Evolutionary conservation across 495 filamentous ascomycete species (phyloP).

Genomic region (Immersiella caudata): DNA sequence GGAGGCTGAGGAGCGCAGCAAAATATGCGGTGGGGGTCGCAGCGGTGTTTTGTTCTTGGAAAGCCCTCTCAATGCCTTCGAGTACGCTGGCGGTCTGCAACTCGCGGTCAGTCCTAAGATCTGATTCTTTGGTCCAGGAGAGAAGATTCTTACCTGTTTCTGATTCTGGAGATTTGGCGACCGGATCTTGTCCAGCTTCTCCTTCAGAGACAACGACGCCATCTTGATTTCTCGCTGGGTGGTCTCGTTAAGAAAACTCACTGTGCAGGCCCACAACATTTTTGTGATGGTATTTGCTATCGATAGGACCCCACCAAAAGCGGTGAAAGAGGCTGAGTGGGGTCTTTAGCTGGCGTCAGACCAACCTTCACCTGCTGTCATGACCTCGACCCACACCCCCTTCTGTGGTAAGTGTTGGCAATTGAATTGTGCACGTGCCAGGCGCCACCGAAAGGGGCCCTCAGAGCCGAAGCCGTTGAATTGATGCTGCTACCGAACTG

Average conservation of each 20-base stretch:
- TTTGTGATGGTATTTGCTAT: constrained; percentile 26
- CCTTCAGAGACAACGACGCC: constrained; percentile 69
- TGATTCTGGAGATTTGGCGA: constrained; percentile 95
- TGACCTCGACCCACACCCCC: no score
- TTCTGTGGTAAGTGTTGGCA: no score
- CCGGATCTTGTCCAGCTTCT: constrained; percentile 94
- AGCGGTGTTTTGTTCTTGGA: constrained; percentile 80
- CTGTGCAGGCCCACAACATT: neutral
- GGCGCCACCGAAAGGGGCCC: no score
- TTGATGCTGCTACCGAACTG: neutral
- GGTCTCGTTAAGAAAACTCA: neutral
- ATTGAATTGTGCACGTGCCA: no score
- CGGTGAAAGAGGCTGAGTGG: neutral
- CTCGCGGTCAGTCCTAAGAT: constrained; percentile 18
- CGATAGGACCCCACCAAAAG: constrained; percentile 24
- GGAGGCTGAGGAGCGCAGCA: constrained; percentile 88
- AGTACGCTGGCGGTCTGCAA: constrained; percentile 82
- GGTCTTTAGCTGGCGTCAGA: neutral
- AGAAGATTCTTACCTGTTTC: constrained; percentile 67
- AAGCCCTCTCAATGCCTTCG: constrained; percentile 86
- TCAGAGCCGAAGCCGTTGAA: constrained; percentile 6
- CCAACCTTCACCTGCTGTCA: neutral
- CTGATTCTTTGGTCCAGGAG: neutral
- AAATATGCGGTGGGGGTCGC: constrained; percentile 90
- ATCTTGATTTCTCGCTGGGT: constrained; percentile 40